Base-by-base conservation (phyloP, 2,329 filamentous ascomycete genomes). In the Corynespora cassiicola region DNA sequence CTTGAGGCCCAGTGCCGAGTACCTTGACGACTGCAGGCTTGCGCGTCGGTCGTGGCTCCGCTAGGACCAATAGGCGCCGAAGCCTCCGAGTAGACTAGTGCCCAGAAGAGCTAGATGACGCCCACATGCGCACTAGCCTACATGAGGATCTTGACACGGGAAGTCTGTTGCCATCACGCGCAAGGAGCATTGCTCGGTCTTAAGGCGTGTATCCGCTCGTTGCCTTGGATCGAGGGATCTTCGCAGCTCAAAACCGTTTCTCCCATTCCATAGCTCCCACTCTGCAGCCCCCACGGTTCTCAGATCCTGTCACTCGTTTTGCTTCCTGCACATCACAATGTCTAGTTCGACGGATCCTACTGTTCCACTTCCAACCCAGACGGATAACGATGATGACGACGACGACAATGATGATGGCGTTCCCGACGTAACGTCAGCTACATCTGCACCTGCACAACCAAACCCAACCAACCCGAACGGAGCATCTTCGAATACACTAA, bases 361-460 rank as follows among this genome's bases (percentile, higher is more conserved):
- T 18, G 47, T 45, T 3, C 29, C 38, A 9, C 31, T 51, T 10
- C 41, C 41, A 6, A 48, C 36, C 4, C 21, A 29, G 14, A 43
- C 41, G 18, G 45, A 42, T 27, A 31, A 5, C 16, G 50, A 52
- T 26, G 42, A 45, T 21, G 39, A 49, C 12, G 47, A 50, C 14
- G 38, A 46, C 8, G 47, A 48, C 7, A 38, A 47, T 18, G 47
- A 39, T 20, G 31, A 19, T 26, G 24, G 27, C 15, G 16, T 35
- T 6, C 22, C 33, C n/a, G 16, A 25, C n/a, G 24, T 21, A 19
- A 14, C 32, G 15, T 3, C 32, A 4, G 21, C 30, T 5, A 7
- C n/a, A n/a, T n/a, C 29, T 25, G 19, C 11, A 12, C 31, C 40
- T 7, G 37, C 24, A 27, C 12, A 15, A 23, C 15, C 31, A 26